Evolutionary conservation across 805 yeast genomes (phyloP).

Genomic region (Torulaspora microellipsoides): DNA sequence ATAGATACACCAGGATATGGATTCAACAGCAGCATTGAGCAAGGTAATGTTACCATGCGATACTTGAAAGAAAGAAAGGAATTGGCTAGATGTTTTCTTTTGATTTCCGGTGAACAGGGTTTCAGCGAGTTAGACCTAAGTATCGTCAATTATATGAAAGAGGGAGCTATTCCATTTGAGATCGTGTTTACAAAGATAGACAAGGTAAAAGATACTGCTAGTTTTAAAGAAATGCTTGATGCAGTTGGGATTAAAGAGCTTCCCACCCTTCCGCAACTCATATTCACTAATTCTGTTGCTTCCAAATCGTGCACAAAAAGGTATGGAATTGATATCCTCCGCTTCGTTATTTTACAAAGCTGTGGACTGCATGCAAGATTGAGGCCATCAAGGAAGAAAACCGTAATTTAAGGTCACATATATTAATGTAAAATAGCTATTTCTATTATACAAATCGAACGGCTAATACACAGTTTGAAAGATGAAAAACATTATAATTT

Average conservation of each 20-base stretch:
- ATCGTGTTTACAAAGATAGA: conserved; percentile 77
- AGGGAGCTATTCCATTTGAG: conserved; percentile 63
- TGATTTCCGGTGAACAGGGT: conserved; percentile 60
- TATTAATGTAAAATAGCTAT: too few relatives aligned
- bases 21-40: conserved; percentile 53
- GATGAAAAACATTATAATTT: too few relatives aligned
- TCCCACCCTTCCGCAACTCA: conserved; percentile 39
- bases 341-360: conserved; percentile 48
- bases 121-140: conserved; percentile 51
- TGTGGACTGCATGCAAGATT: conserved; percentile 39
- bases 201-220: conserved; percentile 38
- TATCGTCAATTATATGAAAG: conserved; percentile 47
- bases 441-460: too few relatives aligned
- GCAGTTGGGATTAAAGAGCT: conserved; percentile 40
- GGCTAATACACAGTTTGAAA: too few relatives aligned
- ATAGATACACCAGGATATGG: conserved; percentile 95
- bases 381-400: conserved; percentile 18
- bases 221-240: conserved; percentile 38
- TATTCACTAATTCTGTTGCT: conserved; percentile 49
- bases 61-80: conserved; percentile 54
- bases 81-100: conserved; percentile 54
- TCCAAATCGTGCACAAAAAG: conserved; percentile 36
- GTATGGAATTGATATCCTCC: conserved; percentile 51
- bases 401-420: conserved; percentile 6
- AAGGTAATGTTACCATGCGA: conserved; percentile 64